Percentiles rank a stretch among this genome's conserved stretches.
Evolutionary conservation across 2,329 filamentous ascomycete genomes (phyloP).

Genomic region (Alternaria arborescens): DNA sequence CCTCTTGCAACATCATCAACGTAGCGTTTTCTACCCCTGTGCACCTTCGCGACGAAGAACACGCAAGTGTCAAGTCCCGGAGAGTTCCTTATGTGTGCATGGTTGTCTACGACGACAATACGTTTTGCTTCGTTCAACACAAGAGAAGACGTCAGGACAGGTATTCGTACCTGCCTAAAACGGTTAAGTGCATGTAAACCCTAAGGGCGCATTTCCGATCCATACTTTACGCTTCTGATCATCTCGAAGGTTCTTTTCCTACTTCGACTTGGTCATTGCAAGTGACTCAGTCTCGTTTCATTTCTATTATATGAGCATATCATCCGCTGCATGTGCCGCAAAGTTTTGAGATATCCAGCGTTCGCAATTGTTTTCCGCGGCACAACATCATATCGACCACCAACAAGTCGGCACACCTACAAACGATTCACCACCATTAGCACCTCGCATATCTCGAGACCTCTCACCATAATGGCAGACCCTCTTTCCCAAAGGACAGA

Average conservation of each 20-base stretch:
- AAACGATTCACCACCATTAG: background rate
- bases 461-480: background rate
- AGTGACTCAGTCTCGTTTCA: background rate
- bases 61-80: too few species aligned
- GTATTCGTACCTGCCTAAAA: conserved; percentile 10
- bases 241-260: background rate
- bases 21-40: background rate
- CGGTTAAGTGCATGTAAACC: conserved; percentile 6
- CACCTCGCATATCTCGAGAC: background rate
- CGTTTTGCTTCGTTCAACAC: background rate
- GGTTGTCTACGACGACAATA: background rate
- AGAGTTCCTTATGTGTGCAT: background rate
- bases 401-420: background rate
- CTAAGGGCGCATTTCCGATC: conserved; percentile 3
- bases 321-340: background rate
- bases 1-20: background rate
- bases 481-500: conserved; percentile 26
- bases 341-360: background rate
- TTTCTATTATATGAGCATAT: background rate
- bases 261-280: background rate
- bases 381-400: background rate
- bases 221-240: background rate
- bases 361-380: background rate
- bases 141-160: background rate
- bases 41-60: background rate